Conservation (phyloP, 2,329 filamentous ascomycete species). For the Clonostachys rosea region DNA sequence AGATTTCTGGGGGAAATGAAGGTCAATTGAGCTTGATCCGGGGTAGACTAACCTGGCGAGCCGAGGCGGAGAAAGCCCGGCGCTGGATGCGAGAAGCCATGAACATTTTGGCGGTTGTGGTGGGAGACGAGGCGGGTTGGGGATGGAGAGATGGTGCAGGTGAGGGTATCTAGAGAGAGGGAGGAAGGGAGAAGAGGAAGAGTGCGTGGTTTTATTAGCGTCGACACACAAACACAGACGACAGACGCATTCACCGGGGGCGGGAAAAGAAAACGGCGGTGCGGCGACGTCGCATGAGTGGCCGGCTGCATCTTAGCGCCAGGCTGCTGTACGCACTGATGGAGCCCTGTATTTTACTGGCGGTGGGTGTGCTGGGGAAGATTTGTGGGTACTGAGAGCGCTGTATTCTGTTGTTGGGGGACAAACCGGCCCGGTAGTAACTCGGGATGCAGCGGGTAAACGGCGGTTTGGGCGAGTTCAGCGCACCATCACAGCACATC, state of each 20-base stretch:
- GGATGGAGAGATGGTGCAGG: constrained; percentile 1
- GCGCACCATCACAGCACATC: too few species aligned
- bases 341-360: too few species aligned
- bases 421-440: too few species aligned
- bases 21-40: not conserved
- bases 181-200: not conserved
- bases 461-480: too few species aligned
- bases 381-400: too few species aligned
- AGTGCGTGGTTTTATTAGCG: not conserved
- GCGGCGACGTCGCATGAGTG: too few species aligned
- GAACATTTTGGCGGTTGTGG: constrained; percentile 57
- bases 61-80: constrained; percentile 77
- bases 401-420: too few species aligned
- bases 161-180: not conserved
- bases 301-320: too few species aligned
- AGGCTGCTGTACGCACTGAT: too few species aligned
- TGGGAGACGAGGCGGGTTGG: constrained; percentile 2
- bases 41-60: constrained; percentile 60
- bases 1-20: too few species aligned
- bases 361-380: too few species aligned
- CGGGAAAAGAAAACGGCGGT: not conserved
- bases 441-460: too few species aligned
- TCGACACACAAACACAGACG: not conserved
- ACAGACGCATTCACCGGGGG: not conserved
- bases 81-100: constrained; percentile 65